Conservation (phyloP, 805 yeast genomes). For the Cyberlindnera mycetangii region DNA sequence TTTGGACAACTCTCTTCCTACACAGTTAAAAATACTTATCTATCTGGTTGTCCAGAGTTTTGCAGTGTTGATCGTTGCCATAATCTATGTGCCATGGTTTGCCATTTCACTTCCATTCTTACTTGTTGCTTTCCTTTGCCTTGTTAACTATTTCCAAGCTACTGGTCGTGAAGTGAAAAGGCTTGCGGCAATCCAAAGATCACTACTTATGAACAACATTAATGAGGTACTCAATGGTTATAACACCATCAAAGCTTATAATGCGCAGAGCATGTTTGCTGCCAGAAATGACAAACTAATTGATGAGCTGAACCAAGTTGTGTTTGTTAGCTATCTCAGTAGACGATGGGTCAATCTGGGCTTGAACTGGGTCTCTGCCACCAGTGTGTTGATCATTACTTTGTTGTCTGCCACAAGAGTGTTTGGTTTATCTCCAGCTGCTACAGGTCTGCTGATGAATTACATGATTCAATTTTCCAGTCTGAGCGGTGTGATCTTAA, state of each 20-base stretch:
- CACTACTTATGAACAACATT: constrained; percentile 65
- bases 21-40: constrained; percentile 55
- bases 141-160: constrained; percentile 59
- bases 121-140: constrained; percentile 37
- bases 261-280: constrained; percentile 42
- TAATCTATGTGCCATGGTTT: constrained; percentile 71
- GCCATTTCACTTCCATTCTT: constrained; percentile 60
- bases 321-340: constrained; percentile 52
- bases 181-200: constrained; percentile 66
- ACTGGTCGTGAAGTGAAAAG: constrained; percentile 75
- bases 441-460: constrained; percentile 65
- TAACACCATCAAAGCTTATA: constrained; percentile 59
- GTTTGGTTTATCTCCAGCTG: constrained; percentile 54
- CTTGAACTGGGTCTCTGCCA: constrained; percentile 49
- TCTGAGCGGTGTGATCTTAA: constrained; percentile 33
- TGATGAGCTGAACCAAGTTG: constrained; percentile 64
- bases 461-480: constrained; percentile 52
- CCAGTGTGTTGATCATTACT: constrained; percentile 48
- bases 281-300: constrained; percentile 42
- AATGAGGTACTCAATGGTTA: constrained; percentile 67
- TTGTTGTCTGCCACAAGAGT: constrained; percentile 56
- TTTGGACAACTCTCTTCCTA: constrained; percentile 70
- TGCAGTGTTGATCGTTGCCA: constrained; percentile 58
- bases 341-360: constrained; percentile 70
- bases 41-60: constrained; percentile 44